A percentile compares a stretch with the other conserved stretches of the same genome.
These are phyloP conservation scores for Camelina sativa DNA, from an alignment of 345 rosid genomes.

Conservation along the genomic window DNA sequence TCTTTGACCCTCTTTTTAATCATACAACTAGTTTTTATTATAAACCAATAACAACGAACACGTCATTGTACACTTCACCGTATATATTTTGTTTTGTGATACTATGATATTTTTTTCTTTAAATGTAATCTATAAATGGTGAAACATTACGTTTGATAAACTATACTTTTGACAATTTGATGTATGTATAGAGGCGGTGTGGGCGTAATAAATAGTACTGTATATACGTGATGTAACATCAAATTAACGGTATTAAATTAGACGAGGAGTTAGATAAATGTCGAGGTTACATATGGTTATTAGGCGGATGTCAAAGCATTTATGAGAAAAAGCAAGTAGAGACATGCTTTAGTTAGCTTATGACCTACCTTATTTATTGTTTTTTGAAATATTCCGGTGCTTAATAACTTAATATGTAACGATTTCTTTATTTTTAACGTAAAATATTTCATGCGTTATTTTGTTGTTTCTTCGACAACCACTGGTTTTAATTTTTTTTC, in stretches of 20 bases:
- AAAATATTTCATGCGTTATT: not conserved
- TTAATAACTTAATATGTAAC: constrained; percentile 25
- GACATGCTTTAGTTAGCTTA: constrained; percentile 55
- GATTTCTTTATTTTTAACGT: not conserved
- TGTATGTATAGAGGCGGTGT: constrained; percentile 9
- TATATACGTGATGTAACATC: constrained; percentile 29
- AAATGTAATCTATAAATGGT: constrained; percentile 18
- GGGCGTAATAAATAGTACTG: constrained; percentile 25
- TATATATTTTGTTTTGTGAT: not conserved
- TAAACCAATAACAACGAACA: not conserved
- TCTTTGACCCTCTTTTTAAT: constrained; percentile 44
- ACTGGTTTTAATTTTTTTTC: constrained; percentile 21
- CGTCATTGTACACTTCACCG: constrained; percentile 29
- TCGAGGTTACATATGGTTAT: constrained; percentile 50
- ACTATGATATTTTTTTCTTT: not conserved
- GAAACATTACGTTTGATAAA: constrained; percentile 15
- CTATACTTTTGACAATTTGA: constrained; percentile 6
- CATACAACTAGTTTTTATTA: constrained; percentile 27
- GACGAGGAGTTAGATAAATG: constrained; percentile 52
- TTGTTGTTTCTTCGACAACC: constrained; percentile 41
- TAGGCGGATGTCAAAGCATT: constrained; percentile 52
- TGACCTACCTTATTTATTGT: constrained; percentile 71
- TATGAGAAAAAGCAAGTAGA: constrained; percentile 55
- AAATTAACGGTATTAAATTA: constrained; percentile 45
- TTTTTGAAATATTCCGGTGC: constrained; percentile 50